Evolutionary conservation across 2,329 filamentous ascomycete species (phyloP), one percentile per base, ranked within the genome.

Genomic region (Septoria petroselini): DNA sequence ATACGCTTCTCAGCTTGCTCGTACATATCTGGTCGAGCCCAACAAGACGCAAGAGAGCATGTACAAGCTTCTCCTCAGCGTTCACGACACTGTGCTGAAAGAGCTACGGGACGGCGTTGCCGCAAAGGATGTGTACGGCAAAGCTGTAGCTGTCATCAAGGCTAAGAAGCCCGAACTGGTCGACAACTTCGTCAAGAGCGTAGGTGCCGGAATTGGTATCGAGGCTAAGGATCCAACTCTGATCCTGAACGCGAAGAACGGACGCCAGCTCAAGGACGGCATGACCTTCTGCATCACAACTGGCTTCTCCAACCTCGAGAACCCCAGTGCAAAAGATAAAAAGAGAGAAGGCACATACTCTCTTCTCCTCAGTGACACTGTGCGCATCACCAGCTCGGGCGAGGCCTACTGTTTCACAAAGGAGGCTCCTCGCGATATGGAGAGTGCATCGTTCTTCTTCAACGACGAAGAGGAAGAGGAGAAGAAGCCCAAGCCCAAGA

Each of bases 391-490:
- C 11, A 58, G 51, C 31, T 88, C 86, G 8, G 76, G 81, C 27
- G 89, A 95, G 42, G 81, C 86, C 0, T 85, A 90, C 25, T 83
- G 96, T 21, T 97, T 98, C 72, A 98, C 93, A 14, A 90, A 89
- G 52, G 91, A 96, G 66, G 91, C 91, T 0, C 84, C 91, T 2
- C 87, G 88, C 21, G 91, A 95, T 65, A 82, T 95, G 52, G 93
- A 97, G 63, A 90, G 90, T 3, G 91, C 91, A 31, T 95, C 91
- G 0, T 98, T 98, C 76, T 97, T 96, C 73, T 98, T 98, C 76
- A 95, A 95, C 66, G 91, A 97, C 60, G 90, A 95, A 54, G 89
- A 95, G 57, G 88, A 94, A 59, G 82, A 88, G 56, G 84, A 89
- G 68, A 86, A 88, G 25, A 80, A 86, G 7, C 86, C 88, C n/a